A percentile compares a stretch with the other conserved stretches of the same genome.
Evolutionary conservation across 1,284 basidiomycete genomes (phyloP).

Genomic region (Papiliotrema flavescens): DNA sequence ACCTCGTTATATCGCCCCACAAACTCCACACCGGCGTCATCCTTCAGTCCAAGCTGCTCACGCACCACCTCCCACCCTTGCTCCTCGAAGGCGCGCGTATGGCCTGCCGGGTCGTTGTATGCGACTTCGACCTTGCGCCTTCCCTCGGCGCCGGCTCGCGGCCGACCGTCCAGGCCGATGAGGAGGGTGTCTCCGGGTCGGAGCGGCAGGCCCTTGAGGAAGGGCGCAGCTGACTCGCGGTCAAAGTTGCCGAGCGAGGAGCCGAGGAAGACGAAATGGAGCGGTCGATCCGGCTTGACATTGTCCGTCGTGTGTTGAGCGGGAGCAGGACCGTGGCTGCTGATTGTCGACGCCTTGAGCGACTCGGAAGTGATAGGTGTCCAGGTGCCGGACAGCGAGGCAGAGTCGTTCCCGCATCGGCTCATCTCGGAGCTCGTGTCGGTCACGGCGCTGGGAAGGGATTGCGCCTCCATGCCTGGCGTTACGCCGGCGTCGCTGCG

Average conservation of each 20-base stretch:
- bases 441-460: not conserved
- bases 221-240: slow-evolving; percentile 67
- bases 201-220: slow-evolving; percentile 76
- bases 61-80: slow-evolving; percentile 69
- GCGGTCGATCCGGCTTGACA: slow-evolving; percentile 47
- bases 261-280: slow-evolving; percentile 89
- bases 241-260: slow-evolving; percentile 90
- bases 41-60: slow-evolving; percentile 40
- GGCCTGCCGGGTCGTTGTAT: slow-evolving; percentile 76
- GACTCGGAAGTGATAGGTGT: not conserved
- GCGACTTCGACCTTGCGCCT: slow-evolving; percentile 54
- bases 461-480: not conserved
- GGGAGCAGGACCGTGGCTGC: not conserved
- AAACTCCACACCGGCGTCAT: slow-evolving; percentile 58
- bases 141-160: slow-evolving; percentile 36
- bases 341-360: not conserved
- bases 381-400: not conserved
- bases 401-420: not conserved
- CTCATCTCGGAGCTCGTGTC: not conserved
- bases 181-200: slow-evolving; percentile 57
- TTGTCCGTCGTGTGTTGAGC: not conserved
- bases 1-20: slow-evolving; percentile 69
- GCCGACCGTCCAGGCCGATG: slow-evolving; percentile 74
- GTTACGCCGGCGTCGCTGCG: not conserved
- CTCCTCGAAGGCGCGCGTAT: slow-evolving; percentile 81